phyloP scores from a whole-genome alignment of 352 stramenopile species.

The Globisporangium takayamanum region DNA sequence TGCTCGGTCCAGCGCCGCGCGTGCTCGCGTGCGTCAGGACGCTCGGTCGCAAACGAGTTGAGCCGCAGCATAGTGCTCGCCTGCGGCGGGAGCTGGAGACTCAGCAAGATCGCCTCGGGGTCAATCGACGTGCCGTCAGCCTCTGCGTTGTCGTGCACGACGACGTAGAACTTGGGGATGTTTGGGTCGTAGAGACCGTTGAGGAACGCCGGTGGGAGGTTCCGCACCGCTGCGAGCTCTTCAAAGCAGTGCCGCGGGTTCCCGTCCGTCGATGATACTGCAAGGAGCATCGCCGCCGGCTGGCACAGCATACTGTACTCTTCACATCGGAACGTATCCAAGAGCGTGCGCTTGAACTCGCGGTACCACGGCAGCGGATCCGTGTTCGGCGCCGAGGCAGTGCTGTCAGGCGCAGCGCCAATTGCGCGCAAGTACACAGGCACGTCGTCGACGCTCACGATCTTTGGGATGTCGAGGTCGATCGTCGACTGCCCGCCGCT shows the following conservation, averaged over 20 bases:
- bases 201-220: constrained; percentile 55
- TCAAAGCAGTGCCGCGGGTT: constrained; percentile 76
- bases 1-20: constrained; percentile 38
- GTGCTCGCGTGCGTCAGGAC: constrained; percentile 19
- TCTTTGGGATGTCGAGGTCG: constrained; percentile 55
- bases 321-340: constrained; percentile 82
- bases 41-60: constrained; percentile 50
- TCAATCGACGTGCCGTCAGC: constrained; percentile 76
- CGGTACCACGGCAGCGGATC: constrained; percentile 66
- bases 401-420: constrained; percentile 23
- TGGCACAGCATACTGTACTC: constrained; percentile 74
- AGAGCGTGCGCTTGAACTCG: constrained; percentile 68
- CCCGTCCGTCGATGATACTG: constrained; percentile 76
- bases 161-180: constrained; percentile 84
- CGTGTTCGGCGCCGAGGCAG: constrained; percentile 24
- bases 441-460: constrained; percentile 58
- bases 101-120: constrained; percentile 64
- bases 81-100: constrained; percentile 44
- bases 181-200: constrained; percentile 74
- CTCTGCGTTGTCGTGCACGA: constrained; percentile 82
- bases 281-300: constrained; percentile 64
- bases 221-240: constrained; percentile 38
- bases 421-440: constrained; percentile 57
- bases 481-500: constrained; percentile 24
- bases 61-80: constrained; percentile 56